Base-by-base conservation (phyloP, 202 grass and related monocot species). In the Thinopyrum obtusiflorum region DNA sequence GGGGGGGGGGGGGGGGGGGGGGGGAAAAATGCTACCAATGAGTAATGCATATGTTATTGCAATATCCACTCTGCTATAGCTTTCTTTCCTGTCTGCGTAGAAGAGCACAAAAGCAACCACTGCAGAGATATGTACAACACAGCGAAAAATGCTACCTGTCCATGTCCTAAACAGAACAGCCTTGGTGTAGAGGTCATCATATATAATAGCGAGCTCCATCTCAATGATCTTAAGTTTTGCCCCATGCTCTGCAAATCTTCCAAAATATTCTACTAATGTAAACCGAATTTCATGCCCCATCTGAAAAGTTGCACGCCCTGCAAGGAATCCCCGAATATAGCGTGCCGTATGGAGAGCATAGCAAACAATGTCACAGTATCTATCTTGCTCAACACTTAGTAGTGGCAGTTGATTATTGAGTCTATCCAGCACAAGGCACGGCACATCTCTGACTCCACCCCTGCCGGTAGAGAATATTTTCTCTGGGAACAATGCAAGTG, bases 261-360 rank as follows among this genome's bases (percentile, higher is more conserved):
- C 3, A 57, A 70, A 60, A 59, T 36, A 51, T 37, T 2, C 1
- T 8, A 60, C 29, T 20, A 76, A 17, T 31, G 72, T 76, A 32
- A 55, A 76, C 72, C 2, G 26, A 60, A 35, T 1, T 60, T 33
- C 18, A 12, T 77, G 73, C 21, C 73, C 73, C 18, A 71, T 57
- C 5, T 37, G 65, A 20, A 60, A 72, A 11, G 46, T 71, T 1
- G 80, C 49, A 3, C 32, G 66, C 57, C 78, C 68, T 31, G 36
- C 33, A 76, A 70, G 33, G 59, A 64, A 79, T 62, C 35, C 31
- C 4, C 23, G 53, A 40, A 63, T 40, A 20, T 26, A 36, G 14
- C 23, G 12, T 24, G 35, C 9, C 25, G 57, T 80, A 60, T 81
- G 85, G 64, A 87, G 37, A 47, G 59, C 85, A 57, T 81, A 81